A percentile compares a stretch with the other conserved stretches of the same genome.
Evolutionary conservation across 345 rosid genomes (phyloP).

Genomic region (Eucalyptus dawsonii): DNA sequence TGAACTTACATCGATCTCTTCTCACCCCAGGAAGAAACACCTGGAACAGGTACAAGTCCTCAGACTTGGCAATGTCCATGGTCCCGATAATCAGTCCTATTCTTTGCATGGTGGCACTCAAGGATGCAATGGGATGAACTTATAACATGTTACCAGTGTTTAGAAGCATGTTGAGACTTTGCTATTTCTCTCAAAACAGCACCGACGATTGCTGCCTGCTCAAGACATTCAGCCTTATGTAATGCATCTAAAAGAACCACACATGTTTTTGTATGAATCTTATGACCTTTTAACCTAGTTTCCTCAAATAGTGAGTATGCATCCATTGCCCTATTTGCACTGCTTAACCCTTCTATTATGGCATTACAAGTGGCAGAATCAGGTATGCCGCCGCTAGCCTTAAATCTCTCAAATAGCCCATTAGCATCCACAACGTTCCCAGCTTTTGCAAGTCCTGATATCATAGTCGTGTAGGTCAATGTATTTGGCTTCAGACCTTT

Average conservation of each 20-base stretch:
- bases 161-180: constrained; percentile 79
- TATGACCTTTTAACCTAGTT: constrained; percentile 55
- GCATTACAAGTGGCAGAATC: constrained; percentile 76
- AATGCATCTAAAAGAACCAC: constrained; percentile 75
- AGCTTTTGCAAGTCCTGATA: constrained; percentile 80
- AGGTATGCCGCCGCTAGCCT: constrained; percentile 52
- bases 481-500: constrained; percentile 55
- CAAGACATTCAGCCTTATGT: constrained; percentile 79
- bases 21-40: neutral
- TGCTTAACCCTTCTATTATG: constrained; percentile 80
- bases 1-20: neutral
- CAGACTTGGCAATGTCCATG: neutral
- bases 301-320: constrained; percentile 81
- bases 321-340: constrained; percentile 58
- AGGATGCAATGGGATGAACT: neutral
- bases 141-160: constrained; percentile 36
- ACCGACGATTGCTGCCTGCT: constrained; percentile 94
- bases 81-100: neutral
- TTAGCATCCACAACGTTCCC: constrained; percentile 79
- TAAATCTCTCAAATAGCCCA: constrained; percentile 61
- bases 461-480: constrained; percentile 89
- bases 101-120: neutral
- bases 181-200: constrained; percentile 87
- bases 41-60: neutral
- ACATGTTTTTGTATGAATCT: constrained; percentile 68